A percentile compares a stretch with the other conserved stretches of the same genome.
These are phyloP conservation scores for Evernia prunastri DNA, from an alignment of 495 filamentous ascomycete species.

Conservation along the genomic window DNA sequence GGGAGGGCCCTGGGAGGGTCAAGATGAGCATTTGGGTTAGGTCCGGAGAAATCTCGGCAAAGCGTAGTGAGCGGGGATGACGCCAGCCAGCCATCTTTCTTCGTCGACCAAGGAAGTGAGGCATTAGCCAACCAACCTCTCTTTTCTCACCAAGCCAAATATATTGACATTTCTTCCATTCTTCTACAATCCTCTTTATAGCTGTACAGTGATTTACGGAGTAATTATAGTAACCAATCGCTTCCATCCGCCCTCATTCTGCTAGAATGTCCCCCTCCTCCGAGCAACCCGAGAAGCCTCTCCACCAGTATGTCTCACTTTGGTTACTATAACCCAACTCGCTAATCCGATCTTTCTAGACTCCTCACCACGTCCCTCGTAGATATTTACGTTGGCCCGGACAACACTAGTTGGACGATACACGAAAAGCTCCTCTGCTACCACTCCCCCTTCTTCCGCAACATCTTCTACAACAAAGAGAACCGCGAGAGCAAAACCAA, in stretches of 20 bases:
- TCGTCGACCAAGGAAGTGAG: not conserved
- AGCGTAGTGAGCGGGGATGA: not conserved
- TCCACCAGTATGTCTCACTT: constrained; percentile 25
- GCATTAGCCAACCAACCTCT: not conserved
- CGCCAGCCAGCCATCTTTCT: not conserved
- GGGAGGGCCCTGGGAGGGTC: too few relatives aligned
- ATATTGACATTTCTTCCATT: constrained; percentile 3
- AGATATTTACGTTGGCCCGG: constrained; percentile 44
- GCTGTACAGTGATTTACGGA: not conserved
- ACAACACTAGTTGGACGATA: constrained; percentile 41
- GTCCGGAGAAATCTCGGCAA: not conserved
- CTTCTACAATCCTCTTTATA: not conserved
- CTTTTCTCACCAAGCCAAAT: not conserved
- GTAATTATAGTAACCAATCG: not conserved
- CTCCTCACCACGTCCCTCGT: constrained; percentile 44
- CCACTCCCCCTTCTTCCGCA: constrained; percentile 43
- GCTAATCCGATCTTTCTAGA: constrained; percentile 26
- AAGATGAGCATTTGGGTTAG: not conserved
- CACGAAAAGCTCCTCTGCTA: constrained; percentile 48
- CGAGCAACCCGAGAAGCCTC: constrained; percentile 25
- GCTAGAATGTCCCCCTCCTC: constrained; percentile 21
- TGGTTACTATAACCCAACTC: not conserved
- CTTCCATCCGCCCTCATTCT: not conserved
- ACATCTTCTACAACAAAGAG: constrained; percentile 37
- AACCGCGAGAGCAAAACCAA: constrained; percentile 27